Conservation (phyloP, 1,284 basidiomycete genomes). For the Thecaphora thlaspeos region DNA sequence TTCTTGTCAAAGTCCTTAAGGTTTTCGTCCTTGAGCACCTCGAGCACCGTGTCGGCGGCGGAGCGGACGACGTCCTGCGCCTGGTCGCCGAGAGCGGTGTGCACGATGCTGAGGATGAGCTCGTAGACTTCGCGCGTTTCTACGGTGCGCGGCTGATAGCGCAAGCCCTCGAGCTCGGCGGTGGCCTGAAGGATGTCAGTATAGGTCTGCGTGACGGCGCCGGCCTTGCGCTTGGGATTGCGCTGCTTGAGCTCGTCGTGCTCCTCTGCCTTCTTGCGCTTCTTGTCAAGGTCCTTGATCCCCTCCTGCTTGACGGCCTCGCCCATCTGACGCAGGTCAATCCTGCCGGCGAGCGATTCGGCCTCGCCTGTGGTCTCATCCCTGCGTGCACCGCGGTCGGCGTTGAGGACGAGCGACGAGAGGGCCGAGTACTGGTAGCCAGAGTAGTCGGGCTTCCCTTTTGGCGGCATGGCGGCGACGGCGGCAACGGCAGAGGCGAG, state of each 20-base stretch:
- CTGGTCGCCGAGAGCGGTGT: constrained; percentile 75
- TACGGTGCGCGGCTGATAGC: constrained; percentile 85
- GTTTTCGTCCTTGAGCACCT: constrained; percentile 83
- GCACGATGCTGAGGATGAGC: constrained; percentile 77
- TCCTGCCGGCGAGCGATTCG: constrained; percentile 85
- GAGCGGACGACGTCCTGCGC: constrained; percentile 92
- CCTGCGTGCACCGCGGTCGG: constrained; percentile 44
- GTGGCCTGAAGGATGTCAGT: constrained; percentile 67
- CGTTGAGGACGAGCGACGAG: constrained; percentile 53
- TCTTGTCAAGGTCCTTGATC: constrained; percentile 91
- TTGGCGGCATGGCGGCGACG: constrained; percentile 42
- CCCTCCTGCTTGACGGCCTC: constrained; percentile 78
- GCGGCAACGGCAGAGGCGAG: too few species aligned
- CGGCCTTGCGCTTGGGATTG: constrained; percentile 21
- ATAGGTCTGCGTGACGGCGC: constrained; percentile 68
- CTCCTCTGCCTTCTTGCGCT: constrained; percentile 64
- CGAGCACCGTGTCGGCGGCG: constrained; percentile 86
- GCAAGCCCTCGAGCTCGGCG: constrained; percentile 74
- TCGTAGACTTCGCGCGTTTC: constrained; percentile 95
- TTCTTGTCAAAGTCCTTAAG: constrained; percentile 98
- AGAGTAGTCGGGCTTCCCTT: constrained; percentile 49
- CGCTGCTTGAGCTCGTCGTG: constrained; percentile 35
- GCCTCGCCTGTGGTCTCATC: constrained; percentile 90
- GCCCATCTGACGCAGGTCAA: constrained; percentile 90
- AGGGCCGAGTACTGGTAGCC: constrained; percentile 57